Evolutionary conservation across 352 stramenopile species (phyloP), one percentile per base, ranked within the genome.

Genomic region (Globisporangium middletonii): DNA sequence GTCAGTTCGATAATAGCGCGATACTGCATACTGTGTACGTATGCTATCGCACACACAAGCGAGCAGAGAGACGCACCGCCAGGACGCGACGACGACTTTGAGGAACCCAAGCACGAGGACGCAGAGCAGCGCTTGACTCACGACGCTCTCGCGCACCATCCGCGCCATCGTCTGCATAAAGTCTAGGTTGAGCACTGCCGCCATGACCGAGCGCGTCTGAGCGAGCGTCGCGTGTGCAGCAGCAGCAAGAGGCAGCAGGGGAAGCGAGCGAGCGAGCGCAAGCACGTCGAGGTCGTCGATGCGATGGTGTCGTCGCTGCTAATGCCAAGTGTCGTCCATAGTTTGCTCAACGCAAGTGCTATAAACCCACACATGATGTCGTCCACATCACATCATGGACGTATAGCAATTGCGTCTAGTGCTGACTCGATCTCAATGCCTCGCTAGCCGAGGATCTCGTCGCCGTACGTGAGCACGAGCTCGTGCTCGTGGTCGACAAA

Each of bases 381-480:
- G 30, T 35, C 30, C 30, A 35, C 30, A 35, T 35, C 30, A 35
- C 8, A 35, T 35, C 4, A 8, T 35, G 30, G 30, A 8, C 30
- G 4, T 35, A 35, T 35, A 35, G 30, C 1, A 35, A 35, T 35
- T 35, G 30, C 30, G 30, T 35, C 5, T 23, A 30, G 26, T 42
- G 1, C 52, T 41, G 19, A 41, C 13, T 26, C 4, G 26, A 0
- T 56, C 28, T 33, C n/a, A 1, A 28, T 6, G n/a, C 4, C 26
- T 53, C 47, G 19, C 43, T 45, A 63, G 49, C 77, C 77, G 13
- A 92, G 69, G 49, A 90, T 73, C 44, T 71, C 63, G 58, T 86
- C 68, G 28, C 78, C 80, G 63, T 92, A 90, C 1, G 77, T 89
- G 50, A 92, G 61, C 30, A 90, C 77, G 30, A 92, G 77, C 43